Evolutionary conservation across 768 basidiomycete species (phyloP).

Genomic region (Boletus pseudopeckii): DNA sequence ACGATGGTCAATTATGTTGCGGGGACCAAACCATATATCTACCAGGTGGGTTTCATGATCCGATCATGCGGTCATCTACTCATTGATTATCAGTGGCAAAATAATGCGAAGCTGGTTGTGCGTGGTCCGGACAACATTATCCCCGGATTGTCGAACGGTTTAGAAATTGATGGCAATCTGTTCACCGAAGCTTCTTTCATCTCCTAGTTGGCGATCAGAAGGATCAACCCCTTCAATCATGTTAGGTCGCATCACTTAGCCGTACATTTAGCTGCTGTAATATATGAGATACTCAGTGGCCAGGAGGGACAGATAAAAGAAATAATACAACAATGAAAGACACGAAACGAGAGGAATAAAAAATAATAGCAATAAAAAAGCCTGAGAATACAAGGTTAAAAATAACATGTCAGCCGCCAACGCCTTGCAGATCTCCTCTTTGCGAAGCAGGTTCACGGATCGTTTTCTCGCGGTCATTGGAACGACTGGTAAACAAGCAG

Average conservation of each 20-base stretch:
- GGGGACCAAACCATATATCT: slow-evolving; percentile 91
- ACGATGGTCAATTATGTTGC: slow-evolving; percentile 91
- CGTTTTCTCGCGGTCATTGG: background rate
- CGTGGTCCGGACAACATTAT: slow-evolving; percentile 40
- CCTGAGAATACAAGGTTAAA: too few species aligned
- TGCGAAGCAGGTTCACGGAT: too few species aligned
- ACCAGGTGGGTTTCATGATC: slow-evolving; percentile 59
- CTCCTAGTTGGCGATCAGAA: slow-evolving; percentile 37
- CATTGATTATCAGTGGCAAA: slow-evolving; percentile 46
- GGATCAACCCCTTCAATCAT: background rate
- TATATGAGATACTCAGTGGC: background rate
- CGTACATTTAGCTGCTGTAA: slow-evolving; percentile 10
- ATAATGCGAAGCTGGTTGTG: slow-evolving; percentile 49
- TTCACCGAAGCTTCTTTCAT: slow-evolving; percentile 94
- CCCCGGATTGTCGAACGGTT: slow-evolving; percentile 37
- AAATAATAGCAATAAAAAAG: too few species aligned
- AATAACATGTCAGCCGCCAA: too few species aligned
- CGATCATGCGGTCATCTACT: background rate
- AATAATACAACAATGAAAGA: too few species aligned
- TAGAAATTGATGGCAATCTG: slow-evolving; percentile 60
- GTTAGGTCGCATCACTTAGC: background rate
- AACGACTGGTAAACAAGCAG: slow-evolving; percentile 23
- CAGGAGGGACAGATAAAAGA: too few species aligned
- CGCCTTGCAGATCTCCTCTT: too few species aligned
- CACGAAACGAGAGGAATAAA: too few species aligned